phyloP scores from a whole-genome alignment of 2,329 filamentous ascomycete species.

The Geosmithia flava region DNA sequence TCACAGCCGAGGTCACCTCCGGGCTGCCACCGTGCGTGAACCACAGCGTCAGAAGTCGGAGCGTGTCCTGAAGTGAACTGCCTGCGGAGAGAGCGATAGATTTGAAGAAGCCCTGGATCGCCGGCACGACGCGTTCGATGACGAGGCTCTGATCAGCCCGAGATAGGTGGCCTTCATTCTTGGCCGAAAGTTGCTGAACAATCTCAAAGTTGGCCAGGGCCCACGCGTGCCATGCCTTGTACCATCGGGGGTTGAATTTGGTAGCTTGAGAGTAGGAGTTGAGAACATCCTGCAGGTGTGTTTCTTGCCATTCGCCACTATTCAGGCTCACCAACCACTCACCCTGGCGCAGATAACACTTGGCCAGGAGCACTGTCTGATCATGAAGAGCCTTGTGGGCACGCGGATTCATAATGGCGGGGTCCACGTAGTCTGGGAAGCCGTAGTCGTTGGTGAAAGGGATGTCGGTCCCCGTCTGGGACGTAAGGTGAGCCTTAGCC shows the following conservation, averaged over 20 bases:
- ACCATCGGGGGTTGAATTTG: constrained; percentile 87
- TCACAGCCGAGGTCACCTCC: constrained; percentile 81
- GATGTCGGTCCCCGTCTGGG: constrained; percentile 32
- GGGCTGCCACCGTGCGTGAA: constrained; percentile 82
- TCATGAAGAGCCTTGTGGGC: constrained; percentile 43
- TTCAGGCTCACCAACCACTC: constrained; percentile 88
- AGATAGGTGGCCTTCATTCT: constrained; percentile 40
- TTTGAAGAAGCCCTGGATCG: constrained; percentile 92
- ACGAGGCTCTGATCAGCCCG: constrained; percentile 51
- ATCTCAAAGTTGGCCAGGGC: constrained; percentile 97
- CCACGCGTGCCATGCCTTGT: constrained; percentile 99
- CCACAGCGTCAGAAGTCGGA: constrained; percentile 88
- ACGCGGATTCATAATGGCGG: constrained; percentile 31
- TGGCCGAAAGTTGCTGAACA: constrained; percentile 66
- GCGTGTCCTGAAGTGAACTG: constrained; percentile 89
- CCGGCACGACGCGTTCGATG: constrained; percentile 83
- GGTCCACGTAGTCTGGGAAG: constrained; percentile 30
- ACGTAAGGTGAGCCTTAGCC: constrained; percentile 35
- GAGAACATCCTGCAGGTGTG: constrained; percentile 77
- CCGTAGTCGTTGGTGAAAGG: constrained; percentile 33
- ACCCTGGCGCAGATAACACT: constrained; percentile 91
- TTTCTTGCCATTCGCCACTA: constrained; percentile 78
- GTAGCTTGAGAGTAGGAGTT: constrained; percentile 88
- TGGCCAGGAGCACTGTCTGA: constrained; percentile 66
- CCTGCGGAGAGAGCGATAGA: constrained; percentile 86